Evolutionary conservation across 352 stramenopile species (phyloP), one percentile per base, ranked within the genome.

Genomic region (Pythium rhizo-oryzae): DNA sequence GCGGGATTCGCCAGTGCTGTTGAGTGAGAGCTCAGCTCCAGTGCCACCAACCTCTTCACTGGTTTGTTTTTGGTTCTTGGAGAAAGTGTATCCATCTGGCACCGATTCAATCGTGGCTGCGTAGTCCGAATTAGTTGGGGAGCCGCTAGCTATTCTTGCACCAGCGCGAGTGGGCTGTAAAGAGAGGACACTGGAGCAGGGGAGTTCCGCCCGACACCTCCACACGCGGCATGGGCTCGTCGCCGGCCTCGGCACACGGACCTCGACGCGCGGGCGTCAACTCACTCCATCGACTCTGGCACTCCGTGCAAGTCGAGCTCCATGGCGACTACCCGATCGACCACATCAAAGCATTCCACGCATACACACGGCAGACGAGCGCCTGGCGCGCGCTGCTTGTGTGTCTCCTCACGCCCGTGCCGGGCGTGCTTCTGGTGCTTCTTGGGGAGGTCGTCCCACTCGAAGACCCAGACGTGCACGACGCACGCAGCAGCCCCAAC

Each of bases 281-380:
- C 19, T 8, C 44, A 9, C 5, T 25, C 44, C 12, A 19, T 30
- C n/a, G 44, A 1, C n/a, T 51, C 7, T 63, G 41, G 57, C 16
- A 55, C 55, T 41, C 55, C 1, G 41, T 52, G 4, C 55, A 62
- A 52, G 55, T 52, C 24, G 55, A 62, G 25, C 55, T 62, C 25
- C 55, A 62, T 21, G 57, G 41, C 4, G 57, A 43, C 25, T 55
- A 63, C 21, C 44, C 57, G 30, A 44, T 63, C 28, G 43, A 63
- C 18, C 57, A 63, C 12, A 43, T 63, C 57, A 28, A 63, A 18
- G 19, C 24, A 1, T 44, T 63, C 41, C 24, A 54, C 11, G 28
- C 41, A 4, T 63, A 63, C 28, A 19, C 30, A 4, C 24, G 21
- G 25, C 28, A n/a, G 23, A 53, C 57, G n/a, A 44, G 23, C 5